A percentile compares a stretch with the other conserved stretches of the same genome.
These are phyloP conservation scores for Hortaea werneckii DNA, from an alignment of 2,329 filamentous ascomycete species.

Conservation along the genomic window DNA sequence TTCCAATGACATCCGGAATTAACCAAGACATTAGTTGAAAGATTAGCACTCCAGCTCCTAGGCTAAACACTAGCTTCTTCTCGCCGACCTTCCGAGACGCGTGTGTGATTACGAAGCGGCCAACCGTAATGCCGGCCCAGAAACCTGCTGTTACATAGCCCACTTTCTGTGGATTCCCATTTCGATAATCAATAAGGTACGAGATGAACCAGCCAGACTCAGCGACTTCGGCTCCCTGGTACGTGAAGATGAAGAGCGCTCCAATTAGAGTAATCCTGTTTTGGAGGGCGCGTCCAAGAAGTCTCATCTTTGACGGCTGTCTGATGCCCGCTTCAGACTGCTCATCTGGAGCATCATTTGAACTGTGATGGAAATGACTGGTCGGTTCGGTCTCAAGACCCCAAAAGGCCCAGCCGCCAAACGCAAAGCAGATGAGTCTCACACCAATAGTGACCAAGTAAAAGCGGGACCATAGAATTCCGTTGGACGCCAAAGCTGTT, in stretches of 20 bases:
- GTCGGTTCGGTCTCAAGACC: conserved; percentile 54
- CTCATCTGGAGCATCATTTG: conserved; percentile 33
- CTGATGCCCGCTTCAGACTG: too few species aligned
- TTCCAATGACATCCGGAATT: too few species aligned
- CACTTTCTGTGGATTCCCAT: conserved; percentile 58
- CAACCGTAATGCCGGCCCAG: conserved; percentile 30
- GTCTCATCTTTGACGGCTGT: conserved; percentile 15
- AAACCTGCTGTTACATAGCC: conserved; percentile 69
- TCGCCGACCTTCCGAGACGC: too few species aligned
- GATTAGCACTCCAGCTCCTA: too few species aligned
- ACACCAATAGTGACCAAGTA: conserved; percentile 58
- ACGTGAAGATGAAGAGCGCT: conserved; percentile 73
- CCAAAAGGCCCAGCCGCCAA: conserved; percentile 59
- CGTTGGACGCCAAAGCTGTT: conserved; percentile 57
- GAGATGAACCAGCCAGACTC: conserved; percentile 77
- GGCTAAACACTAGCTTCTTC: too few species aligned
- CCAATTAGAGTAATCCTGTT: conserved; percentile 58
- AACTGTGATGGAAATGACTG: conserved; percentile 32
- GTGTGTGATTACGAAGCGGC: too few species aligned
- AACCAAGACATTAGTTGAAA: too few species aligned
- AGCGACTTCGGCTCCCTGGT: conserved; percentile 75
- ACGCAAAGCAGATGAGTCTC: conserved; percentile 41
- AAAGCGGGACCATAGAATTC: conserved; percentile 58
- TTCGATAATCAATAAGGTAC: conserved; percentile 60
- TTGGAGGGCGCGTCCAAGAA: conserved; percentile 40